Conservation (phyloP, 2,329 filamentous ascomycete species). For the Sporothrix schenckii region DNA sequence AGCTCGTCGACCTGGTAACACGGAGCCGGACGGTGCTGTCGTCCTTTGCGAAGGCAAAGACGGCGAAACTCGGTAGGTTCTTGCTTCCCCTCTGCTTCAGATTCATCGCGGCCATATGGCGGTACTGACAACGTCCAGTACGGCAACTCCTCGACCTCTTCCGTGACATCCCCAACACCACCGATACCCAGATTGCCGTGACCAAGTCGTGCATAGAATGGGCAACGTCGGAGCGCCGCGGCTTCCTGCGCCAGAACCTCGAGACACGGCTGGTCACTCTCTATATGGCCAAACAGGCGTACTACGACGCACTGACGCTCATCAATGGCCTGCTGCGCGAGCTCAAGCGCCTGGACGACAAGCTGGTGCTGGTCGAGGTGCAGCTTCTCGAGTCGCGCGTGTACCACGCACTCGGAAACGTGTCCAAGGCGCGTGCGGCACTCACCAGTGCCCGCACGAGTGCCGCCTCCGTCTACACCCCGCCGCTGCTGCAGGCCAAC, state of each 20-base stretch:
- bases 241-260: constrained; percentile 96
- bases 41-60: constrained; percentile 98
- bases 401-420: constrained; percentile 96
- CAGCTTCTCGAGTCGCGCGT: constrained; percentile 96
- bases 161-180: constrained; percentile 88
- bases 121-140: constrained; percentile 57
- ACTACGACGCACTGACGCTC: constrained; percentile 93
- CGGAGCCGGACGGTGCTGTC: constrained; percentile 89
- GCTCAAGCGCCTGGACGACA: constrained; percentile 97
- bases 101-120: background rate
- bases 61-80: constrained; percentile 85
- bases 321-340: constrained; percentile 96
- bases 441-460: constrained; percentile 92
- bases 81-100: background rate
- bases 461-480: constrained; percentile 95
- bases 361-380: constrained; percentile 95
- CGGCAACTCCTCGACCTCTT: constrained; percentile 96
- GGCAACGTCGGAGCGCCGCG: constrained; percentile 90
- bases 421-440: constrained; percentile 91
- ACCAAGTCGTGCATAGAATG: constrained; percentile 99
- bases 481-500: constrained; percentile 89
- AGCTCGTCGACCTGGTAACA: constrained; percentile 86
- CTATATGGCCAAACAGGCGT: constrained; percentile 96
- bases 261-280: constrained; percentile 92
- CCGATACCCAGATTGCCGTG: constrained; percentile 89